Evolutionary conservation across 768 basidiomycete species (phyloP), one percentile per base, ranked within the genome.

Genomic region (Hypsizygus marmoreus): DNA sequence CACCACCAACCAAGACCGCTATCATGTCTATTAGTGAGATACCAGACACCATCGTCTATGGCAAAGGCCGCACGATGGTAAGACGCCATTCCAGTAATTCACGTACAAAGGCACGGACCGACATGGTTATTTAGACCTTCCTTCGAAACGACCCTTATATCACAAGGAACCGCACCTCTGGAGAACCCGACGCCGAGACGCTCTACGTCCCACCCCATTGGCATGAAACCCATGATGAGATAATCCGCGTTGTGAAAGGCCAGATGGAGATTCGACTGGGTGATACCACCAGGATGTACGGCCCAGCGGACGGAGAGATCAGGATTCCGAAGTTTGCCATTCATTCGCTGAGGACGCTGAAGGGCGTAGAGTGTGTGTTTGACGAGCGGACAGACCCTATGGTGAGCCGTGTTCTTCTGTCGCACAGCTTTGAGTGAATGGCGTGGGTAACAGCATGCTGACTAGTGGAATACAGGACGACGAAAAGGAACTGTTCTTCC

Each of bases 171-270:
- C 54, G 54, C 12, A 41, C 63, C 20, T 50, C 57, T 14, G 59
- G 54, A 20, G 53, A 51, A 17, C 37, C 54, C 3, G 61, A 65
- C 29, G 53, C 53, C 3, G 61, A 63, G 13, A 40, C 48, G 1
- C 51, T 71, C 17, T 46, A 51, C 9, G 68, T 66, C 0, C 63
- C 66, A 1, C 59, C 55, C 0, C 68, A 69, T 32, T 68, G 68
- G 67, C 68, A 71, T 29, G 64, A 66, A 23, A 57, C 43, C 4
- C 63, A 69, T 42, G 64, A 67, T 33, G 68, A 71, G 46, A 50
- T 60, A 2, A 59, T 68, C 45, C 56, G 51, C 11, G 54, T 71
- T 11, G 25, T 62, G 4, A 52, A 64, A 47, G 67, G 64, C 23
- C 54, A 59, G 28, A 39, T 70, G 17, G 59, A 63, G 36, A 59